Evolutionary conservation across 2,329 filamentous ascomycete genomes (phyloP).

Genomic region (Sclerotinia nivalis): DNA sequence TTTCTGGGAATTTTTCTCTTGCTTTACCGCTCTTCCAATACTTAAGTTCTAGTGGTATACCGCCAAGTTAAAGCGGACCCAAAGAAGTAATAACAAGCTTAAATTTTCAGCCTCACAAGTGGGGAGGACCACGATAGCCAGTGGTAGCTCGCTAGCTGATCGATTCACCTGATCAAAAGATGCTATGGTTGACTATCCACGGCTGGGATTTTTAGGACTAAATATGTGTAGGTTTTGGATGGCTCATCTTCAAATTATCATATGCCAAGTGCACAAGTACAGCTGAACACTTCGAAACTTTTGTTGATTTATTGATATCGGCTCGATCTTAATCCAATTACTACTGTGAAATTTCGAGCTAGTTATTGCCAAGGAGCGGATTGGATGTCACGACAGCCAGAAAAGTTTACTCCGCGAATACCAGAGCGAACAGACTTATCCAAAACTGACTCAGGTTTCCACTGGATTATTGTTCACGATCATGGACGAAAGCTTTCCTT

Average conservation of each 20-base stretch:
- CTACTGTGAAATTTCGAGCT: background rate
- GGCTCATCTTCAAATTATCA: background rate
- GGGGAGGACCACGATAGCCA: background rate
- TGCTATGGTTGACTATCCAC: background rate
- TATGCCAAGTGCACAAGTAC: background rate
- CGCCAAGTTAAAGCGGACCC: background rate
- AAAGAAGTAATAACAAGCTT: background rate
- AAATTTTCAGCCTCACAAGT: background rate
- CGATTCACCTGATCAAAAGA: background rate
- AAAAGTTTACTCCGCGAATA: background rate
- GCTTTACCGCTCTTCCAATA: background rate
- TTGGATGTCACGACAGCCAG: background rate
- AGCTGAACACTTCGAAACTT: background rate
- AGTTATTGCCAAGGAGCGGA: slow-evolving; percentile 1
- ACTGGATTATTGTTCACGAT: background rate
- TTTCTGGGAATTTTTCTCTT: background rate
- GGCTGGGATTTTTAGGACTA: background rate
- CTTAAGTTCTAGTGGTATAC: background rate
- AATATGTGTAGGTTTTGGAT: background rate
- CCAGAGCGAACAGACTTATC: too few relatives aligned
- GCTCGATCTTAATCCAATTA: background rate
- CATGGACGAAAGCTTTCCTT: background rate
- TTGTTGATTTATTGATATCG: background rate
- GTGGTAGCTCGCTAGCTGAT: background rate
- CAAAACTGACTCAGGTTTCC: background rate